phyloP scores from a whole-genome alignment of 2,329 filamentous ascomycete species.

The Neopestalotiopsis clavispora region DNA sequence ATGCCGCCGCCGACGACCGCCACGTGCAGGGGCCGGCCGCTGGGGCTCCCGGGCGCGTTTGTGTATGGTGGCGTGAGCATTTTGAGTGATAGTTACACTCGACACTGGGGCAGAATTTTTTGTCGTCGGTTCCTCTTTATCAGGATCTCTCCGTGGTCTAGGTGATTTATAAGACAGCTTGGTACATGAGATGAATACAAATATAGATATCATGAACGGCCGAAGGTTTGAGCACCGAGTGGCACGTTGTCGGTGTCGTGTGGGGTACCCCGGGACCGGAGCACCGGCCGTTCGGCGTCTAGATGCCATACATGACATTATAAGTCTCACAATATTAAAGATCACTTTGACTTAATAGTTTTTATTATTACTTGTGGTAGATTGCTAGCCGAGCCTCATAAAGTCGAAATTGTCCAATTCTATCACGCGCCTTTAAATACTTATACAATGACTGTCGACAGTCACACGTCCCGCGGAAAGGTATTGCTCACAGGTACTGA shows the following conservation, averaged over 20 bases:
- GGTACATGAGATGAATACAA: neutral
- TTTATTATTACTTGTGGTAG: neutral
- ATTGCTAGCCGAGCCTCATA: too few relatives aligned
- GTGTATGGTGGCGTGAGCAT: constrained; percentile 18
- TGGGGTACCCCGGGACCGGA: constrained; percentile 18
- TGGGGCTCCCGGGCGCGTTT: neutral
- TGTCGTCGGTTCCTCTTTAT: neutral
- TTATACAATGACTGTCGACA: constrained; percentile 12
- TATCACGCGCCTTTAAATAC: too few relatives aligned
- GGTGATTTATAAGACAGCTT: neutral
- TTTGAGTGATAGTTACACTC: neutral
- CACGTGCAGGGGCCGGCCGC: constrained; percentile 31
- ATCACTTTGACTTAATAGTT: neutral
- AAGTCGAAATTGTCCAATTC: too few relatives aligned
- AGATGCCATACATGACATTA: neutral
- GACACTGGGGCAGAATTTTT: too few relatives aligned
- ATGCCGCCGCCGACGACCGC: constrained; percentile 58
- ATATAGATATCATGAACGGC: neutral
- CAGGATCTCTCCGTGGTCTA: neutral
- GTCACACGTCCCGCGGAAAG: constrained; percentile 19
- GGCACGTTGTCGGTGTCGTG: neutral
- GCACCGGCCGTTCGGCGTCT: neutral
- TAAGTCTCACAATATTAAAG: neutral
- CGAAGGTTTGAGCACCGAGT: neutral
- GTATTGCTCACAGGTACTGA: constrained; percentile 32